Conservation (phyloP, 192 early-diverging fungal genomes). For the Umbelopsis sp. region DNA sequence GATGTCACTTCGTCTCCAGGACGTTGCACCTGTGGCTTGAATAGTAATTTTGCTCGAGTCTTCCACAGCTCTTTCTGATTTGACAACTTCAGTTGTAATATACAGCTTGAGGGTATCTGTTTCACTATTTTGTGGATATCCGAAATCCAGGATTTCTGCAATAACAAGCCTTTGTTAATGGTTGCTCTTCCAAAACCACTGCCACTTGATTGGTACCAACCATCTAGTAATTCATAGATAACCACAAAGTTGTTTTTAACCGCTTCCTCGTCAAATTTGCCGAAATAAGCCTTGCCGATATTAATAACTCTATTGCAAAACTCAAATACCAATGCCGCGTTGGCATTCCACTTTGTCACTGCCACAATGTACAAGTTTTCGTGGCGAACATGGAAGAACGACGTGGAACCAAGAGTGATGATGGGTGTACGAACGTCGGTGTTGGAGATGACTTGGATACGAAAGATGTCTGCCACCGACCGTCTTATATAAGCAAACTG, state of each 20-base stretch:
- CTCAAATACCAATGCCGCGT: conserved; percentile 82
- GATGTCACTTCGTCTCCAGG: conserved; percentile 93
- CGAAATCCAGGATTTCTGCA: conserved; percentile 82
- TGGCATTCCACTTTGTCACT: conserved; percentile 76
- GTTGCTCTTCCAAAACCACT: background rate
- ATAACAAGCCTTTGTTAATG: conserved; percentile 6
- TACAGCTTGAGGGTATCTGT: conserved; percentile 83
- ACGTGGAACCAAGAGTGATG: conserved; percentile 84
- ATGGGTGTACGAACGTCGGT: conserved; percentile 88
- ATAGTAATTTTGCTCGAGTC: conserved; percentile 84
- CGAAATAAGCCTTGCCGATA: conserved; percentile 79
- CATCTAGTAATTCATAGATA: conserved; percentile 84
- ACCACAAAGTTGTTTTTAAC: conserved; percentile 89
- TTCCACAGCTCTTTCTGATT: conserved; percentile 69
- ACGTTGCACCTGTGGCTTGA: conserved; percentile 93
- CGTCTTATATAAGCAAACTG: conserved; percentile 58
- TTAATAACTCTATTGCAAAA: conserved; percentile 74
- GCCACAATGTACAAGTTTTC: conserved; percentile 95
- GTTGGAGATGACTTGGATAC: conserved; percentile 94
- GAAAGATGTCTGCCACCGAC: conserved; percentile 93
- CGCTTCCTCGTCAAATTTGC: conserved; percentile 80
- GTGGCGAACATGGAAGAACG: conserved; percentile 96
- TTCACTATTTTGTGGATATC: conserved; percentile 87
- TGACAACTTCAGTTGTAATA: conserved; percentile 84
- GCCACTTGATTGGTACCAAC: conserved; percentile 34